Evolutionary conservation across 148 eudicot species (phyloP).

Genomic region (Camellia sinensis): DNA sequence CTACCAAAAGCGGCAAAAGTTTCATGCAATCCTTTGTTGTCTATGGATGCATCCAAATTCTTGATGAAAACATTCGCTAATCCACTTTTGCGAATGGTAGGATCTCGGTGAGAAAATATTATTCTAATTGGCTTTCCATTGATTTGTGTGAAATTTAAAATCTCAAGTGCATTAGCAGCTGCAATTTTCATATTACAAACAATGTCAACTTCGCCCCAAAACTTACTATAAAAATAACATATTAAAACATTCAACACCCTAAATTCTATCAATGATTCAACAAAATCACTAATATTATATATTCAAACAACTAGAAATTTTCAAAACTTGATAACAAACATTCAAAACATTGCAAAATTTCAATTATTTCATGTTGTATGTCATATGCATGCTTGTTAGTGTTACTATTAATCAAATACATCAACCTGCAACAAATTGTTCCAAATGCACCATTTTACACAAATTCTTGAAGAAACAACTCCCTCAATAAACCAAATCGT

Average conservation of each 20-base stretch:
- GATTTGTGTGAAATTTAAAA: conserved; percentile 49
- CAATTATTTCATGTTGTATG: neutral
- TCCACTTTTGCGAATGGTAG: conserved; percentile 64
- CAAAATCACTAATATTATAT: neutral
- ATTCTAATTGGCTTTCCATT: conserved; percentile 64
- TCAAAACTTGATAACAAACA: neutral
- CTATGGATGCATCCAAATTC: conserved; percentile 53
- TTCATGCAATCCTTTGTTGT: conserved; percentile 49
- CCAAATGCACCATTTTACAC: neutral
- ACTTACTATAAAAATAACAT: neutral
- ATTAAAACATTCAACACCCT: neutral
- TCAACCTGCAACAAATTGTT: neutral
- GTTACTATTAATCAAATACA: neutral
- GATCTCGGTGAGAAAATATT: conserved; percentile 69
- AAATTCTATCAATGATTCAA: neutral
- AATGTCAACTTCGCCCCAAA: neutral
- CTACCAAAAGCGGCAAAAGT: conserved; percentile 57
- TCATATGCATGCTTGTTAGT: neutral
- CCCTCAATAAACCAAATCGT: neutral
- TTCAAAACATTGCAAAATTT: neutral
- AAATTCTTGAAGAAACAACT: neutral
- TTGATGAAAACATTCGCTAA: conserved; percentile 57
- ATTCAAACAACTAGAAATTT: neutral
- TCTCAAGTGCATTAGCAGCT: conserved; percentile 57
- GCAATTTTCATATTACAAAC: conserved; percentile 19